Conservation (phyloP, 352 stramenopile species). For the Pythium dissimile region DNA sequence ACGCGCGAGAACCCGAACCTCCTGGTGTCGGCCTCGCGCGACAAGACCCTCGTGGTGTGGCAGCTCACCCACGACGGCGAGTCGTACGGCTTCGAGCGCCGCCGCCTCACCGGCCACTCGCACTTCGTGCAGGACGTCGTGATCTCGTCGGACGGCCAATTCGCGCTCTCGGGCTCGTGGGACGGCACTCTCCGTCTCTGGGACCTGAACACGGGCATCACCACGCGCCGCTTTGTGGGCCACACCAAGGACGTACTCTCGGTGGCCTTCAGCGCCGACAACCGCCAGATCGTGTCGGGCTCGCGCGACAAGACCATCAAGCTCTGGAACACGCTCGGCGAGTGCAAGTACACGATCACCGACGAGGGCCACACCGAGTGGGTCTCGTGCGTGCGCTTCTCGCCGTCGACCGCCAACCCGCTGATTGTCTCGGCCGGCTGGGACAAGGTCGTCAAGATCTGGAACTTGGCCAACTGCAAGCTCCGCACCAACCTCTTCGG, state of each 20-base stretch:
- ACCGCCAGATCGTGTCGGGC: constrained; percentile 99
- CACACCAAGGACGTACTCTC: constrained; percentile 99
- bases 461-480: constrained; percentile 99
- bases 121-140: constrained; percentile 99
- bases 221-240: constrained; percentile 98
- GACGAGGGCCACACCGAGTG: constrained; percentile 99
- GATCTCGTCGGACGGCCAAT: constrained; percentile 99
- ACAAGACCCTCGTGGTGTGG: constrained; percentile 94
- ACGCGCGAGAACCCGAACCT: constrained; percentile 99
- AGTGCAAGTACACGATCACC: constrained; percentile 99
- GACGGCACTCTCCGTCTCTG: constrained; percentile 99
- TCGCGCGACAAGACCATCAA: constrained; percentile 99
- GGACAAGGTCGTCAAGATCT: constrained; percentile 99
- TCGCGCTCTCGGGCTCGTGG: constrained; percentile 98
- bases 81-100: constrained; percentile 97
- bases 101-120: constrained; percentile 96
- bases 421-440: constrained; percentile 99
- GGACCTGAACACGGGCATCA: constrained; percentile 99
- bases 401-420: constrained; percentile 92
- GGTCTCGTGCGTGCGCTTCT: constrained; percentile 99
- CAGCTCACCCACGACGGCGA: constrained; percentile 94
- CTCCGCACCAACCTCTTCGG: constrained; percentile 99
- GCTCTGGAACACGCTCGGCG: constrained; percentile 99
- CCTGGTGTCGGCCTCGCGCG: constrained; percentile 96
- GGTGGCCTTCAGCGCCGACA: constrained; percentile 98